A percentile compares a stretch with the other conserved stretches of the same genome.
Conservation (phyloP, 2,329 filamentous ascomycete genomes). For the Phoma herbarum region DNA sequence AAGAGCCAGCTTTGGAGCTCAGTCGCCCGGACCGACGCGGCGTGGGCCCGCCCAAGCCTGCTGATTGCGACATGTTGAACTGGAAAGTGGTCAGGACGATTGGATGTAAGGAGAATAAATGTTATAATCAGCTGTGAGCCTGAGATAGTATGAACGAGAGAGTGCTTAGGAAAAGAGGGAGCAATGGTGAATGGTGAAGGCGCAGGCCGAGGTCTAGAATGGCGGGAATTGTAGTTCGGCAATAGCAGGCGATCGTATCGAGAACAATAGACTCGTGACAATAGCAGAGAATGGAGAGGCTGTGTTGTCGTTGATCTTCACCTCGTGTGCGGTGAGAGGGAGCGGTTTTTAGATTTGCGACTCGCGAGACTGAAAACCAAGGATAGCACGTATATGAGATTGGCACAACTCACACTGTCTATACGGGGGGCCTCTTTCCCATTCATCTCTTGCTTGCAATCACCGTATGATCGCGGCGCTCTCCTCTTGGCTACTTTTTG, state of each 20-base stretch:
- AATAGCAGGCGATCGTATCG: neutral
- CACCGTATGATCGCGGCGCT: neutral
- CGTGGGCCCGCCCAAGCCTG: slow-evolving; percentile 36
- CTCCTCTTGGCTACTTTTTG: slow-evolving; percentile 9
- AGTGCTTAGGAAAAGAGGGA: neutral
- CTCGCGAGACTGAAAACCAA: neutral
- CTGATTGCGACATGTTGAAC: slow-evolving; percentile 36
- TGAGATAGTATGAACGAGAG: neutral
- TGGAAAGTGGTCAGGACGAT: neutral
- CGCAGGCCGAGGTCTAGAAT: neutral
- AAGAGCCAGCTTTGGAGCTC: slow-evolving; percentile 38
- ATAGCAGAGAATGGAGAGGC: neutral
- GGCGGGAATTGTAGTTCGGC: neutral
- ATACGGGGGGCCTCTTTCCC: neutral
- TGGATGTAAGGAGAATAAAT: neutral
- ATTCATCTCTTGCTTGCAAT: neutral
- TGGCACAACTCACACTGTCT: slow-evolving; percentile 13
- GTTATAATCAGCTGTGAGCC: neutral
- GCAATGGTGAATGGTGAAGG: neutral
- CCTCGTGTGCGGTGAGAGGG: slow-evolving; percentile 2
- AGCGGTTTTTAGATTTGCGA: neutral
- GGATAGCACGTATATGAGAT: neutral
- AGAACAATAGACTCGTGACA: neutral
- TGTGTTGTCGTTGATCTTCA: neutral
- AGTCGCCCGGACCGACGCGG: slow-evolving; percentile 45